A percentile compares a stretch with the other conserved stretches of the same genome.
Evolutionary conservation across 768 basidiomycete genomes (phyloP).

Genomic region (Saitozyma sp.): DNA sequence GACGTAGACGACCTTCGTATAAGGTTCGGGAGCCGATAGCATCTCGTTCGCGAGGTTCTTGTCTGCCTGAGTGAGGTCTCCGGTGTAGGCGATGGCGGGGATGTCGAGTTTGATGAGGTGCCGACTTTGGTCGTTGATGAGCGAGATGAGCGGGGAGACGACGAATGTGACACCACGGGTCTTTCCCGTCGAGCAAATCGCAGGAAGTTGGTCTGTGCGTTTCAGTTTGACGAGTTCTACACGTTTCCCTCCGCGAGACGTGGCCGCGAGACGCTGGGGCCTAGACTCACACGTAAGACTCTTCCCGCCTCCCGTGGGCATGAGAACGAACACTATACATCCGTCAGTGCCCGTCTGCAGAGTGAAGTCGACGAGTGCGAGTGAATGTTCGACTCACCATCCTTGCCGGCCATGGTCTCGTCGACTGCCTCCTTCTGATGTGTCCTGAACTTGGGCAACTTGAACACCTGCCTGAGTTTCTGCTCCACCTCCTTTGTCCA

Average conservation of each 20-base stretch:
- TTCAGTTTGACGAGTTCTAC: neutral
- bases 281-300: conserved; percentile 68
- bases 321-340: conserved; percentile 75
- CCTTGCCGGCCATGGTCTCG: conserved; percentile 72
- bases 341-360: neutral
- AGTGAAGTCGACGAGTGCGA: neutral
- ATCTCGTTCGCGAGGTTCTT: conserved; percentile 46
- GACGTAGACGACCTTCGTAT: conserved; percentile 74
- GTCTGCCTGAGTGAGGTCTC: conserved; percentile 53
- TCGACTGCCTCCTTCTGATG: conserved; percentile 87
- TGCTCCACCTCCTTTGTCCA: conserved; percentile 60
- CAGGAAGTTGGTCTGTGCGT: conserved; percentile 69
- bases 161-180: conserved; percentile 85
- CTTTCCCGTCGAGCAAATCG: conserved; percentile 69
- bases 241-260: neutral
- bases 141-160: conserved; percentile 84
- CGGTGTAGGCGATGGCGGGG: conserved; percentile 69
- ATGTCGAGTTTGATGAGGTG: conserved; percentile 66
- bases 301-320: conserved; percentile 95
- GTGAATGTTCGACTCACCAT: conserved; percentile 51
- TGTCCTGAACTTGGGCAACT: conserved; percentile 66
- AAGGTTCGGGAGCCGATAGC: conserved; percentile 40
- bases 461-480: conserved; percentile 64
- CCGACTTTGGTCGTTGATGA: conserved; percentile 87
- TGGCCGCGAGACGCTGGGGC: neutral